These are phyloP conservation scores for Eragrostis curvula DNA, from an alignment of 176 grass and related monocot species.

Conservation along the genomic window DNA sequence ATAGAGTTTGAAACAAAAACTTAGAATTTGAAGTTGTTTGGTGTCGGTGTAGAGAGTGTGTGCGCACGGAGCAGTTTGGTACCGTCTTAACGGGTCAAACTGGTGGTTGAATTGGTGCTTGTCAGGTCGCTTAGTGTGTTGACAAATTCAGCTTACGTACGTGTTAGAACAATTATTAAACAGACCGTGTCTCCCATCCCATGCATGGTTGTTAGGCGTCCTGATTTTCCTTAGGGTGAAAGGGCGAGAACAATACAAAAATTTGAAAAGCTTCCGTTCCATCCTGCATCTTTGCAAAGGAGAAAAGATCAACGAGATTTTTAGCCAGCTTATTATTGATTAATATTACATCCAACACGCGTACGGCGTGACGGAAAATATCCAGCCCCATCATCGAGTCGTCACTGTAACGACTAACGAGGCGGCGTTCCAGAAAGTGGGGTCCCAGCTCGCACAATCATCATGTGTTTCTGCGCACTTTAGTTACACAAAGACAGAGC, in stretches of 20 bases:
- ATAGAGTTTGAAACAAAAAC: no score
- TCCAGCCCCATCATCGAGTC: neutral
- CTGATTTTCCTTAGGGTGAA: neutral
- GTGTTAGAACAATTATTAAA: neutral
- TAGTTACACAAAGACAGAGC: no score
- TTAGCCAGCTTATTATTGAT: neutral
- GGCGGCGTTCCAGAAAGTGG: neutral
- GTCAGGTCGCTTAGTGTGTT: neutral
- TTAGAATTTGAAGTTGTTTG: no score
- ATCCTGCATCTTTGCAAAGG: neutral
- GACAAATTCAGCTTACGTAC: constrained; percentile 1
- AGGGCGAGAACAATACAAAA: neutral
- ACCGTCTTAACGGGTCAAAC: constrained; percentile 6
- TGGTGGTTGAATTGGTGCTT: neutral
- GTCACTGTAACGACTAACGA: neutral
- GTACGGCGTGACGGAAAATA: neutral
- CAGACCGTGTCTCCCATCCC: neutral
- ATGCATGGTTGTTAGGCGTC: constrained; percentile 1
- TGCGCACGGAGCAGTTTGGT: neutral
- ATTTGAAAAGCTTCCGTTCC: neutral
- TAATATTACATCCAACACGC: neutral
- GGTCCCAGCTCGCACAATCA: no score
- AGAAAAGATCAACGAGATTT: neutral
- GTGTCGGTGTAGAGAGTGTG: no score
- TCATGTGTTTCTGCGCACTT: no score